phyloP scores from a whole-genome alignment of 2,329 filamentous ascomycete species.

The Neurospora crassa region DNA sequence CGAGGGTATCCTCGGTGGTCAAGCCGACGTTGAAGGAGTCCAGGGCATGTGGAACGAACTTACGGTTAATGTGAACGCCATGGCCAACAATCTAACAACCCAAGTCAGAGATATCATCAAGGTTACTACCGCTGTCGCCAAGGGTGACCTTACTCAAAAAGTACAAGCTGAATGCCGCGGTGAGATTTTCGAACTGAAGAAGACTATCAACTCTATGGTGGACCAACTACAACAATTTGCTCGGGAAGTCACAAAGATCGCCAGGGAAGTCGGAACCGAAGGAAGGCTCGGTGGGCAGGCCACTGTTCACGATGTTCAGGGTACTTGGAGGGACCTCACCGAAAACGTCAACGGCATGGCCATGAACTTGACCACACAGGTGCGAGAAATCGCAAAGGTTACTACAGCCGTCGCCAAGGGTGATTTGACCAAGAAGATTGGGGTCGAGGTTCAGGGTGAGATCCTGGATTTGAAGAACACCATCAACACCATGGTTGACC shows the following conservation, averaged over 20 bases:
- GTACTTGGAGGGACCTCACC: slow-evolving; percentile 93
- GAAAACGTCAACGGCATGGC: slow-evolving; percentile 98
- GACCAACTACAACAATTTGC: slow-evolving; percentile 96
- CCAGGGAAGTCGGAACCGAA: slow-evolving; percentile 92
- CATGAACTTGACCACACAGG: slow-evolving; percentile 94
- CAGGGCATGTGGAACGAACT: slow-evolving; percentile 85
- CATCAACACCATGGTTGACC: slow-evolving; percentile 98
- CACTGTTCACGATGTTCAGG: slow-evolving; percentile 90
- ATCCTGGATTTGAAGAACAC: slow-evolving; percentile 93
- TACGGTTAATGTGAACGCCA: slow-evolving; percentile 78
- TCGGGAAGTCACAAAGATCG: slow-evolving; percentile 92
- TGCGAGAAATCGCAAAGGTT: slow-evolving; percentile 93
- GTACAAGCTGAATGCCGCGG: slow-evolving; percentile 88
- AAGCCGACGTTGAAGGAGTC: slow-evolving; percentile 74
- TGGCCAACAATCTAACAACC: slow-evolving; percentile 79
- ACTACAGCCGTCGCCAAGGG: slow-evolving; percentile 91
- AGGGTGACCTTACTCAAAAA: slow-evolving; percentile 91
- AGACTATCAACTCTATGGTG: slow-evolving; percentile 99
- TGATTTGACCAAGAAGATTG: slow-evolving; percentile 92
- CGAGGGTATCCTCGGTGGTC: slow-evolving; percentile 72
- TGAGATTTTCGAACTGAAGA: slow-evolving; percentile 90
- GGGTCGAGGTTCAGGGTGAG: slow-evolving; percentile 86
- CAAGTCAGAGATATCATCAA: slow-evolving; percentile 93
- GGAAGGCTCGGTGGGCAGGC: slow-evolving; percentile 90
- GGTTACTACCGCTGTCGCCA: slow-evolving; percentile 62